phyloP scores from a whole-genome alignment of 148 eudicot genomes.

The Cornus florida region DNA sequence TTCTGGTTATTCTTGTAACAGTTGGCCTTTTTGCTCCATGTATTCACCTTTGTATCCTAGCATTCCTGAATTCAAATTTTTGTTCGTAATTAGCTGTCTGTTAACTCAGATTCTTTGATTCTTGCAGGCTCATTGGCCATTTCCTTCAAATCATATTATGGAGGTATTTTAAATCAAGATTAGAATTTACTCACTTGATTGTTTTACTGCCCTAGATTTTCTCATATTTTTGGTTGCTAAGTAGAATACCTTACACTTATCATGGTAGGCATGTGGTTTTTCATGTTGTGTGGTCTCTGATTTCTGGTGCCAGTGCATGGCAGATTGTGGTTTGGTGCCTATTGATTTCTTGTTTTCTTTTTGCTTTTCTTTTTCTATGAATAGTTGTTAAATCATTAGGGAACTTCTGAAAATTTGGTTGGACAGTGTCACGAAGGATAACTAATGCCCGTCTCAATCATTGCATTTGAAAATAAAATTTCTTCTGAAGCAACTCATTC shows the following conservation, averaged over 20 bases:
- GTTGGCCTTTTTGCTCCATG: background rate
- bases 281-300: background rate
- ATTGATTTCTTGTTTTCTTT: background rate
- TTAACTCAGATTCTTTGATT: conserved; percentile 14
- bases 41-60: background rate
- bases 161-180: conserved; percentile 51
- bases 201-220: background rate
- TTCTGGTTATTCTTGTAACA: conserved; percentile 1
- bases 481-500: background rate
- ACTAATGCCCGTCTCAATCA: background rate
- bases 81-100: background rate
- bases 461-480: background rate
- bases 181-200: background rate
- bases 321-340: background rate
- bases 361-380: background rate
- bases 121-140: conserved; percentile 97
- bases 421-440: background rate
- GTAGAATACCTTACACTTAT: background rate
- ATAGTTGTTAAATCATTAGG: background rate
- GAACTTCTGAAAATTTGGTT: background rate
- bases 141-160: conserved; percentile 76
- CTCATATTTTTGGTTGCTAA: background rate
- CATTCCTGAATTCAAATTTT: background rate
- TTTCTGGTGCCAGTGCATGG: background rate
- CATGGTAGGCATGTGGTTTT: background rate